Evolutionary conservation across 257 asterid species (phyloP).

Genomic region (Solanum okadae): DNA sequence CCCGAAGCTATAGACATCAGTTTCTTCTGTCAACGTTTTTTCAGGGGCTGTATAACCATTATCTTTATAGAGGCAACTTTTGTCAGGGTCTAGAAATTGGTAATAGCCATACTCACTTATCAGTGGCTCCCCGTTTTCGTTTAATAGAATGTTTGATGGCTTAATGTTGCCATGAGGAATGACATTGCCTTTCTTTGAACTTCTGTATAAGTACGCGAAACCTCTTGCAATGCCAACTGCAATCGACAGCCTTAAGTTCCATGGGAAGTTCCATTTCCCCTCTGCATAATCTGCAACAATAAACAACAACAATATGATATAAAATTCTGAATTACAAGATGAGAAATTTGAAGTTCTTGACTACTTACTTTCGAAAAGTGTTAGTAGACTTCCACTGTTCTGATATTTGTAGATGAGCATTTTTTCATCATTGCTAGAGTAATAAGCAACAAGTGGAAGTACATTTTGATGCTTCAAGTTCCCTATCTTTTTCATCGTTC

Average conservation of each 20-base stretch:
- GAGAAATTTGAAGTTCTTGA: not conserved
- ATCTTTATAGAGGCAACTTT: not conserved
- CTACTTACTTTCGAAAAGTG: conserved; percentile 23
- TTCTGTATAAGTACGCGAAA: conserved; percentile 18
- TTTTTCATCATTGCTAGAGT: conserved; percentile 24
- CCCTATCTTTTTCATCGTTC: conserved; percentile 29
- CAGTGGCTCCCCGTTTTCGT: conserved; percentile 17
- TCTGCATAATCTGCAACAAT: conserved; percentile 14
- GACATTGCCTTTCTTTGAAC: conserved; percentile 1
- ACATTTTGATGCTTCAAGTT: conserved; percentile 35
- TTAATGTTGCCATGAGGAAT: conserved; percentile 45
- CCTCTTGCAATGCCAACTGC: conserved; percentile 37
- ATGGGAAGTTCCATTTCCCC: conserved; percentile 28
- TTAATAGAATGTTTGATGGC: conserved; percentile 33
- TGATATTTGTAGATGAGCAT: conserved; percentile 33
- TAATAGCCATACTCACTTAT: conserved; percentile 36
- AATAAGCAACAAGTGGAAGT: conserved; percentile 32
- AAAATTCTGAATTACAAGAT: not conserved
- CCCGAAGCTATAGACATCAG: conserved; percentile 27
- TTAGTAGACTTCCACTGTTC: conserved; percentile 30
- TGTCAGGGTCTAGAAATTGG: conserved; percentile 2
- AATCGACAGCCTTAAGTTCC: conserved; percentile 31
- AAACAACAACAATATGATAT: not conserved
- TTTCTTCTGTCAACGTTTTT: conserved; percentile 4
- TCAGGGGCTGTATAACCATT: conserved; percentile 27